phyloP scores from a whole-genome alignment of 345 rosid species.

The Pistacia vera region DNA sequence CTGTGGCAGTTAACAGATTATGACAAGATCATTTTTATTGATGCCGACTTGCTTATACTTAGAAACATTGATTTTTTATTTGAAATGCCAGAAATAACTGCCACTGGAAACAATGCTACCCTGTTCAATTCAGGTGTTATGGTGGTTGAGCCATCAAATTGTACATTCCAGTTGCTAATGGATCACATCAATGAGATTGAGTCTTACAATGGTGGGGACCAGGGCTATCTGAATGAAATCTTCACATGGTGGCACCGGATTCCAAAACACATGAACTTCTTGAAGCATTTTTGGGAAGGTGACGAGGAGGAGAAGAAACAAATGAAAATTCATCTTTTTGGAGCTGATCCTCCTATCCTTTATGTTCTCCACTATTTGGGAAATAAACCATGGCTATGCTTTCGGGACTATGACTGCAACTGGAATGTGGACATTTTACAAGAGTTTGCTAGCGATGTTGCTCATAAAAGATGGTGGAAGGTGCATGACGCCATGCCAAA shows the following conservation, averaged over 20 bases:
- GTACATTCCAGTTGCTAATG: slow-evolving; percentile 82
- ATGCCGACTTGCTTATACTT: slow-evolving; percentile 84
- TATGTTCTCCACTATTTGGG: slow-evolving; percentile 89
- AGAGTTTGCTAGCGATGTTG: slow-evolving; percentile 80
- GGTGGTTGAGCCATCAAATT: slow-evolving; percentile 85
- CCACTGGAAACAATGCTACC: slow-evolving; percentile 74
- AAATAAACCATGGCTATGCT: slow-evolving; percentile 85
- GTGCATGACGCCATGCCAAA: slow-evolving; percentile 84
- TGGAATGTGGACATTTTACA: slow-evolving; percentile 85
- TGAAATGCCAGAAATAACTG: slow-evolving; percentile 87
- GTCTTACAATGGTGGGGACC: slow-evolving; percentile 94
- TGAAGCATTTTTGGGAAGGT: slow-evolving; percentile 97
- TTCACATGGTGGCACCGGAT: slow-evolving; percentile 99
- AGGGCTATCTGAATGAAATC: slow-evolving; percentile 85
- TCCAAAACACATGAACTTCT: slow-evolving; percentile 87
- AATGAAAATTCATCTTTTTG: slow-evolving; percentile 67
- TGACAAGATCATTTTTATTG: slow-evolving; percentile 85
- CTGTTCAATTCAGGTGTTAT: slow-evolving; percentile 88
- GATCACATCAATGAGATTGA: slow-evolving; percentile 78
- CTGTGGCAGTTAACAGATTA: slow-evolving; percentile 90
- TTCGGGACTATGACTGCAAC: slow-evolving; percentile 93
- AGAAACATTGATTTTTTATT: slow-evolving; percentile 86
- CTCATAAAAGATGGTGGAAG: slow-evolving; percentile 87
- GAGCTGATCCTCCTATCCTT: slow-evolving; percentile 79
- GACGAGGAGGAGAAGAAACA: slow-evolving; percentile 74